phyloP scores from a whole-genome alignment of 169 alveolate genomes.

The Plasmodium berghei region DNA sequence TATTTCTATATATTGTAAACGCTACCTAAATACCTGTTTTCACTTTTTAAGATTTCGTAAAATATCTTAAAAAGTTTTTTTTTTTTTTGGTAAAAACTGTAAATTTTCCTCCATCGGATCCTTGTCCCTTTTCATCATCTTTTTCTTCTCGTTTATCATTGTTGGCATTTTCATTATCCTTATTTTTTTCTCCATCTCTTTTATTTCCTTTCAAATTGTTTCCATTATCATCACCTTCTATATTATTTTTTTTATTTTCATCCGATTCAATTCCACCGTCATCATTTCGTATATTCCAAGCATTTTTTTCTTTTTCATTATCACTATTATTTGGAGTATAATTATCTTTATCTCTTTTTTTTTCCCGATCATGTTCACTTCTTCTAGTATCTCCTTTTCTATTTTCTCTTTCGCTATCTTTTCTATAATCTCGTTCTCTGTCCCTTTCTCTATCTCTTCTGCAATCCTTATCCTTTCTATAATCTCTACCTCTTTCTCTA shows the following conservation, averaged over 20 bases:
- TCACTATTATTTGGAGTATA: slow-evolving; percentile 24
- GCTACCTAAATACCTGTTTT: neutral
- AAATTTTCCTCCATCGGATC: slow-evolving; percentile 69
- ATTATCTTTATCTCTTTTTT: slow-evolving; percentile 47
- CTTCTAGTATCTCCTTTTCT: slow-evolving; percentile 21
- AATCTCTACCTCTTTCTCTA: slow-evolving; percentile 76
- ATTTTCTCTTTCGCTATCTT: slow-evolving; percentile 30
- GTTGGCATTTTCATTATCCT: slow-evolving; percentile 39
- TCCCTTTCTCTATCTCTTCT: slow-evolving; percentile 46
- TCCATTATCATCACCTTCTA: slow-evolving; percentile 8
- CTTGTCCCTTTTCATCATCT: slow-evolving; percentile 16
- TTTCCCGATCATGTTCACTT: slow-evolving; percentile 37
- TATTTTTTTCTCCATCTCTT: slow-evolving; percentile 8
- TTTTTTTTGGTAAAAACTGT: slow-evolving; percentile 66
- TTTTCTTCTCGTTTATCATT: slow-evolving; percentile 40
- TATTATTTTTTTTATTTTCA: slow-evolving; percentile 4
- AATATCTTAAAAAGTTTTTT: slow-evolving; percentile 35
- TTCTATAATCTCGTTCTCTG: slow-evolving; percentile 16
- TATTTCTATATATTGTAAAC: too few relatives aligned
- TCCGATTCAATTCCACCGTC: slow-evolving; percentile 11
- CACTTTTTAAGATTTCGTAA: slow-evolving; percentile 24
- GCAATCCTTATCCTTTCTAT: slow-evolving; percentile 61
- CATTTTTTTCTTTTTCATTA: slow-evolving; percentile 6
- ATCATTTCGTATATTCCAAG: slow-evolving; percentile 31
- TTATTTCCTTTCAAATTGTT: neutral